Conservation (phyloP, 306 rosid genomes). For the Styphnolobium japonicum region DNA sequence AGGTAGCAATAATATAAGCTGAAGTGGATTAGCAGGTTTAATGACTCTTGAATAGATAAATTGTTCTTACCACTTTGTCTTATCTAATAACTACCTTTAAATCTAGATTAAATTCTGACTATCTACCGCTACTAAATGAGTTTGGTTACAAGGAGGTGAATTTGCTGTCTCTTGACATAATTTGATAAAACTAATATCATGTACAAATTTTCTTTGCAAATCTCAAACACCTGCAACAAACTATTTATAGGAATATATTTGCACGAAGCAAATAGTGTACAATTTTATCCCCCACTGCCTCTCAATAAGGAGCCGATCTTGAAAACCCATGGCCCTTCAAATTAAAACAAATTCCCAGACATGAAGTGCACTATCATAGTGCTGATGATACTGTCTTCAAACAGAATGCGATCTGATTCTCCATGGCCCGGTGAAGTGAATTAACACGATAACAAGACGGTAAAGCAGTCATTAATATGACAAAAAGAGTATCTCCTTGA, state of each 20-base stretch:
- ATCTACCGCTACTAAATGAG: neutral
- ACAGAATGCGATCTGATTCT: neutral
- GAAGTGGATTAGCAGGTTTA: neutral
- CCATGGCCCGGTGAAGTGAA: slow-evolving; percentile 12
- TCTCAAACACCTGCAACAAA: neutral
- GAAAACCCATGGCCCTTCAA: neutral
- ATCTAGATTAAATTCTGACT: neutral
- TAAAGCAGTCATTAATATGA: neutral
- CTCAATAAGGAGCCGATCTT: neutral
- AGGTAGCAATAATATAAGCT: no score
- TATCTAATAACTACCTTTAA: neutral
- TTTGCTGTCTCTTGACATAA: neutral
- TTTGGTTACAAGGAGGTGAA: neutral
- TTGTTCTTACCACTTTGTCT: neutral
- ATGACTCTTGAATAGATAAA: neutral
- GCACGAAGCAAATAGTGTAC: neutral
- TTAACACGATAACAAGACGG: slow-evolving; percentile 11
- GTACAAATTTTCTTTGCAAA: neutral
- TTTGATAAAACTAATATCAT: neutral
- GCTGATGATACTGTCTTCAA: neutral
- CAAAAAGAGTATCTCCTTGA: slow-evolving; percentile 62
- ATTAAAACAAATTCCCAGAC: neutral
- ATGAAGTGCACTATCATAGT: slow-evolving; percentile 6
- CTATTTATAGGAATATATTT: neutral
- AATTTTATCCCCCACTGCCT: neutral